Percentiles rank a stretch among this genome's conserved stretches.
These are phyloP conservation scores for Lactuca saligna DNA, from an alignment of 129 eudicot genomes.

Conservation along the genomic window DNA sequence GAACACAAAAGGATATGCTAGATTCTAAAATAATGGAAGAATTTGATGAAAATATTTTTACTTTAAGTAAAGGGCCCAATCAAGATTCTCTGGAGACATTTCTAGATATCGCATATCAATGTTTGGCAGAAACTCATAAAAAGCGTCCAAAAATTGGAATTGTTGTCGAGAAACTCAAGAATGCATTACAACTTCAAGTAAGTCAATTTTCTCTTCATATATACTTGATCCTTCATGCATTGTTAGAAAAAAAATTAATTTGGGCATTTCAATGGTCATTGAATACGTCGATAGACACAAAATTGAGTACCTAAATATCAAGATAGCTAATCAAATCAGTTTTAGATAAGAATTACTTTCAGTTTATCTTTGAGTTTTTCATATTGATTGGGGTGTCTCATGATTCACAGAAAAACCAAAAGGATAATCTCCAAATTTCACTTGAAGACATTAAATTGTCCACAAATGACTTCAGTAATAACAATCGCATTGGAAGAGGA, in stretches of 20 bases:
- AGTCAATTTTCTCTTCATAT: not conserved
- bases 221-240: not conserved
- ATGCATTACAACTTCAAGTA: not conserved
- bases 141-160: not conserved
- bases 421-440: not conserved
- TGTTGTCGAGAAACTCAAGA: slow-evolving; percentile 1
- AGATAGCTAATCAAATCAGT: too few species aligned
- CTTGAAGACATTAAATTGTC: not conserved
- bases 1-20: not conserved
- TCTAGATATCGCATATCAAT: not conserved
- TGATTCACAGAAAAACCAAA: not conserved
- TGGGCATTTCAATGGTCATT: too few species aligned
- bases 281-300: too few species aligned
- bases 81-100: slow-evolving; percentile 1
- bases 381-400: not conserved
- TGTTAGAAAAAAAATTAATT: not conserved
- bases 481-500: not conserved
- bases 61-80: slow-evolving; percentile 5
- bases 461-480: not conserved
- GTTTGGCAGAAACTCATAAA: not conserved
- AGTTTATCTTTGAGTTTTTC: not conserved
- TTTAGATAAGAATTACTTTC: too few species aligned
- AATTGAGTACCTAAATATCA: too few species aligned
- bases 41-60: not conserved
- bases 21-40: slow-evolving; percentile 1